Conservation (phyloP, 345 rosid species). For the Sapria himalayana region DNA sequence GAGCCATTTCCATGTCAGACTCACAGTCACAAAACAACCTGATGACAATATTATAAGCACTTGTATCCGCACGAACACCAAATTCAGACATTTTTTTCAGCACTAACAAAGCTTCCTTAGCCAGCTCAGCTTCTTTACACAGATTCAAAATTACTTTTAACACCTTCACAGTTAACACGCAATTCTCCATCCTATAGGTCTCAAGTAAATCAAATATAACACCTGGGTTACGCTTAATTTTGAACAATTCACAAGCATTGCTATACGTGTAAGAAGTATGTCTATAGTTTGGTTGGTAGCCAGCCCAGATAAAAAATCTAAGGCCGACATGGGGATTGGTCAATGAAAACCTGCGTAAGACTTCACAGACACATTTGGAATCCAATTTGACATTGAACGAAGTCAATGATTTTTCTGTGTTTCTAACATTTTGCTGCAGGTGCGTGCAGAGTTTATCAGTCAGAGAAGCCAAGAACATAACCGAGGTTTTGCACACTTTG, state of each 20-base stretch:
- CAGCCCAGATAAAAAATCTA: conserved; percentile 70
- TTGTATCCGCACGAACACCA: conserved; percentile 23
- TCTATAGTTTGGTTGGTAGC: conserved; percentile 37
- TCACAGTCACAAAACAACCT: conserved; percentile 44
- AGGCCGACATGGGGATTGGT: conserved; percentile 32
- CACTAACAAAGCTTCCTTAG: conserved; percentile 46
- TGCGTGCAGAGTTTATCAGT: conserved; percentile 22
- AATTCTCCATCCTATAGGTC: conserved; percentile 25
- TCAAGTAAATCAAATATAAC: conserved; percentile 31
- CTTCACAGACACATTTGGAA: conserved; percentile 29
- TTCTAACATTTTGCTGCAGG: conserved; percentile 16
- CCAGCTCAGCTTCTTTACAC: conserved; percentile 44
- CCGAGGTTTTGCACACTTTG: conserved; percentile 13
- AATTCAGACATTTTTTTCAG: conserved; percentile 51
- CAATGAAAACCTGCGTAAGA: conserved; percentile 23
- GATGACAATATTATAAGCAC: conserved; percentile 37
- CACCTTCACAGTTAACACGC: conserved; percentile 30
- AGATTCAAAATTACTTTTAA: conserved; percentile 42
- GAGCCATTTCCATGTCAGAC: conserved; percentile 36
- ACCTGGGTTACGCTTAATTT: conserved; percentile 29
- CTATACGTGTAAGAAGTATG: conserved; percentile 42
- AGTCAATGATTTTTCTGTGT: conserved; percentile 29
- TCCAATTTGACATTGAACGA: conserved; percentile 24
- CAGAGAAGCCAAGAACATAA: conserved; percentile 13
- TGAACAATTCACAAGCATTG: conserved; percentile 39